Evolutionary conservation across 1,284 basidiomycete genomes (phyloP).

Genomic region (Moesziomyces globuligerus): DNA sequence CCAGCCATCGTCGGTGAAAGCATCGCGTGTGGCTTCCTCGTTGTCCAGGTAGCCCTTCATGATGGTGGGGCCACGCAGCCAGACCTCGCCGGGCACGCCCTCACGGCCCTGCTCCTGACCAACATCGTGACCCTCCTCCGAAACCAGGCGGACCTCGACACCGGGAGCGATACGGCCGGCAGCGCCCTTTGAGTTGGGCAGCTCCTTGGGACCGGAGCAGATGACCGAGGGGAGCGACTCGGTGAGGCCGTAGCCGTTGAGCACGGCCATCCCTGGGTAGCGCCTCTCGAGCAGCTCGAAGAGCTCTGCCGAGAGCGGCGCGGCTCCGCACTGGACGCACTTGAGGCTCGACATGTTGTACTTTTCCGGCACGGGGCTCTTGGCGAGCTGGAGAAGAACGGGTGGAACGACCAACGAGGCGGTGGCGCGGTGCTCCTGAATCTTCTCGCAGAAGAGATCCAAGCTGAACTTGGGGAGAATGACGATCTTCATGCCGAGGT

Average conservation of each 20-base stretch:
- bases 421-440: conserved; percentile 76
- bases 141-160: conserved; percentile 80
- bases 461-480: conserved; percentile 81
- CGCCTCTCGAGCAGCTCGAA: conserved; percentile 73
- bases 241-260: conserved; percentile 78
- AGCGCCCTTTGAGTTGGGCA: conserved; percentile 59
- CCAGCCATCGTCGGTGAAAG: conserved; percentile 54
- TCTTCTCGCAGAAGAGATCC: conserved; percentile 75
- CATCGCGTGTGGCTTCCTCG: conserved; percentile 30
- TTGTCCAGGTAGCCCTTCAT: conserved; percentile 59
- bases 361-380: conserved; percentile 78
- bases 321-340: conserved; percentile 79
- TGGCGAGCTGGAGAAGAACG: conserved; percentile 78
- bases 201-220: conserved; percentile 55
- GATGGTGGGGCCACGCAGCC: conserved; percentile 39
- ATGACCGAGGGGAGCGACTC: conserved; percentile 76
- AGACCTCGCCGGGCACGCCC: conserved; percentile 60
- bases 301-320: conserved; percentile 78
- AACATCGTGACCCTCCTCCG: conserved; percentile 68
- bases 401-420: conserved; percentile 81
- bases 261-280: conserved; percentile 68
- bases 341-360: conserved; percentile 76
- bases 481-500: conserved; percentile 74
- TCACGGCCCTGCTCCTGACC: conserved; percentile 71
- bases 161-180: conserved; percentile 80